phyloP scores from a whole-genome alignment of 352 stramenopile genomes.

The Globisporangium alternatum region DNA sequence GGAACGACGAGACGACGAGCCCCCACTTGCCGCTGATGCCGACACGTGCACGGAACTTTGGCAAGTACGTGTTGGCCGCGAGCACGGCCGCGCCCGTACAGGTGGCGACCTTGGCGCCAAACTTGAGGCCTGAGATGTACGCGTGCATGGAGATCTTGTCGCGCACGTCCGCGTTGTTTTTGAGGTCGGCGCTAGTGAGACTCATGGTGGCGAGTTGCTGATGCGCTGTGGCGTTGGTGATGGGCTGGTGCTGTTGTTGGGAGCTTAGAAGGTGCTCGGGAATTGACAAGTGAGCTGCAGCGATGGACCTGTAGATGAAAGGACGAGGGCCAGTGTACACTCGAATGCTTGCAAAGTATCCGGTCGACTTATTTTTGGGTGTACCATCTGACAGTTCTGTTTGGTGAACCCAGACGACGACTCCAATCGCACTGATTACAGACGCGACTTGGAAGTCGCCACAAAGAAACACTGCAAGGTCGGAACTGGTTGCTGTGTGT shows the following conservation, averaged over 20 bases:
- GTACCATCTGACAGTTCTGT: no score
- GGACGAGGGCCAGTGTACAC: neutral
- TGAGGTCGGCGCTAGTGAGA: neutral
- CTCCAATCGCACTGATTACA: no score
- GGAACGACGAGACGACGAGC: conserved; percentile 54
- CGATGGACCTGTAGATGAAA: neutral
- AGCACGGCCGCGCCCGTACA: conserved; percentile 31
- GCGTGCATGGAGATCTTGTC: conserved; percentile 71
- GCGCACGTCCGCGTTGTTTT: conserved; percentile 26
- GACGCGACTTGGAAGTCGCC: no score
- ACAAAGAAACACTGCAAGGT: no score
- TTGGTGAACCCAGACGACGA: no score
- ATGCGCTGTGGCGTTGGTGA: neutral
- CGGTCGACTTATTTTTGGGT: no score
- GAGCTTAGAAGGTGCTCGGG: neutral
- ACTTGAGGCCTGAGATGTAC: conserved; percentile 50
- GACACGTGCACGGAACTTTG: conserved; percentile 61
- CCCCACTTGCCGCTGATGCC: conserved; percentile 68
- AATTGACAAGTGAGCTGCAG: conserved; percentile 4
- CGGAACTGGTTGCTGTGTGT: no score
- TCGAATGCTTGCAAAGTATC: no score
- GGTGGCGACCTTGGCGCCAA: conserved; percentile 29
- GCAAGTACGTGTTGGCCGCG: conserved; percentile 52
- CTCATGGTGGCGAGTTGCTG: neutral
- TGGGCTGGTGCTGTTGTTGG: neutral